Evolutionary conservation across 306 rosid species (phyloP), one percentile per base, ranked within the genome.

Genomic region (Trifolium dubium): DNA sequence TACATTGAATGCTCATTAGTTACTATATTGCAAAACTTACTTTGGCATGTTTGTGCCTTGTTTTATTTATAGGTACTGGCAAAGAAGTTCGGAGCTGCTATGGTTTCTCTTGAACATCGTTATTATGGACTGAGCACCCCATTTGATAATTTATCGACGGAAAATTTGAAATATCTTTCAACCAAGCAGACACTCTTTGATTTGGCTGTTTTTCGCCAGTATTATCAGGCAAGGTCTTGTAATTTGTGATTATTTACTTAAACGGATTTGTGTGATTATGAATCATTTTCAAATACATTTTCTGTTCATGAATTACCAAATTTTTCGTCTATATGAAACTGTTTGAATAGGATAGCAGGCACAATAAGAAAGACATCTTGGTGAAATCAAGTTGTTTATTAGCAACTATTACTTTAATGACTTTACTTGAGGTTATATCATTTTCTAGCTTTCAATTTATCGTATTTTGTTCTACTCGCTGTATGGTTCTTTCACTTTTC

Each of bases 171-270:
- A 59, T 91, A 88, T 78, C 88, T 93, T 69, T 93, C 98, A 14
- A 89, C 98, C 54, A 91, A 93, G 85, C 98, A 93, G 79, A 94
- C 98, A 50, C 96, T 93, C 81, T 89, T 81, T 77, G 98, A 93
- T 85, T 83, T 93, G 83, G 97, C 98, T 73, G 79, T 66, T 83
- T 93, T 93, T 47, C 98, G 97, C 19, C 90, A 86, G 70, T 82
- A 81, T 76, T 93, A 93, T 79, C 97, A 93, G 98, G 98, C 56
- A 77, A 85, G 81, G 31, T 35, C 19, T 51, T 6, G 37, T 6
- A 32, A 35, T 66, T 61, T 79, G 46, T 53, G 39, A 56, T 64
- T 65, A 49, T 56, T 69, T 72, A n/a, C 34, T 1, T 43, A 10
- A 66, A 65, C 30, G 54, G 63, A 58, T 66, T 55, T 17, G 28